Conservation (phyloP, 164 flowering plant genomes). For the Vitis cinerea region DNA sequence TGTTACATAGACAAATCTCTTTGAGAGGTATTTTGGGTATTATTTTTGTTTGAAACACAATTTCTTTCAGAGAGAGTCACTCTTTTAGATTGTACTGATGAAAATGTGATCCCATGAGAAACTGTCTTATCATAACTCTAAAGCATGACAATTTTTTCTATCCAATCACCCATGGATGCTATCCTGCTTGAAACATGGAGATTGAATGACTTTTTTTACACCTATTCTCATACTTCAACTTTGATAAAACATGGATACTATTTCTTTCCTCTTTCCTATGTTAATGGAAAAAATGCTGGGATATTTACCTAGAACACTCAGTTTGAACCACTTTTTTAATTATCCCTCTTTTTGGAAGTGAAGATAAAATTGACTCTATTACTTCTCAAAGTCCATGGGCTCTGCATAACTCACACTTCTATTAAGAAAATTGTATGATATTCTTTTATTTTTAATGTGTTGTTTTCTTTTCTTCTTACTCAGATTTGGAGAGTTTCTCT, state of each 20-base stretch:
- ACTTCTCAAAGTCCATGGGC: neutral
- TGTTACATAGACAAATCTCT: neutral
- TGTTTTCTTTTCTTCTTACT: neutral
- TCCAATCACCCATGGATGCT: neutral
- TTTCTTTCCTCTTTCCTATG: no score
- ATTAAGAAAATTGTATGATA: neutral
- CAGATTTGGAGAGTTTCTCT: slow-evolving; percentile 76
- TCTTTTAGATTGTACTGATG: neutral
- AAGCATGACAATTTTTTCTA: neutral
- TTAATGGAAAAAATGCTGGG: no score
- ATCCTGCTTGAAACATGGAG: neutral
- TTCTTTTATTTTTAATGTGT: neutral
- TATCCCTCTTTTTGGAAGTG: no score
- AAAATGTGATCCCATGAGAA: neutral
- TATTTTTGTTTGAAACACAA: neutral
- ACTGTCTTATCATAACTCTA: no score
- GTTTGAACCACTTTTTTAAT: neutral
- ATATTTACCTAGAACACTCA: no score
- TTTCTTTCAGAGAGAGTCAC: neutral
- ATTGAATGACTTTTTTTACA: neutral
- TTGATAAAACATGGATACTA: neutral
- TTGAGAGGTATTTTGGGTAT: neutral
- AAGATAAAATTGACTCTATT: no score
- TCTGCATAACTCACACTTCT: neutral
- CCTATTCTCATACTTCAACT: neutral